Percentiles rank a stretch among this genome's conserved stretches.
These are phyloP conservation scores for Zanthoxylum bungeanum DNA, from an alignment of 345 rosid species.

Conservation along the genomic window DNA sequence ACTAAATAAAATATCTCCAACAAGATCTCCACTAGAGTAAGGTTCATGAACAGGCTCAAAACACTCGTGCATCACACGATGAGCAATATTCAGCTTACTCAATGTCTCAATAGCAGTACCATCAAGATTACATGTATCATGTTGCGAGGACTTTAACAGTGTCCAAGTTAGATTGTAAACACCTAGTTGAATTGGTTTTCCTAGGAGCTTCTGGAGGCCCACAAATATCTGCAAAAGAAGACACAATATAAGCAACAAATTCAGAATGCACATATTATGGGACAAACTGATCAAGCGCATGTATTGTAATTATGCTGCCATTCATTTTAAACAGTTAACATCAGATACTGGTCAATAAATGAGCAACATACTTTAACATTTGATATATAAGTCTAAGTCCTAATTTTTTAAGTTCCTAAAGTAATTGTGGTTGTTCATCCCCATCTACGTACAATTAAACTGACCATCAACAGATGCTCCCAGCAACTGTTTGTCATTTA, in stretches of 20 bases:
- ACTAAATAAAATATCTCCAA: constrained; percentile 68
- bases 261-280: not conserved
- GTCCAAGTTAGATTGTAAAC: constrained; percentile 67
- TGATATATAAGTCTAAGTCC: not conserved
- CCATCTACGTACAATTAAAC: not conserved
- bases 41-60: constrained; percentile 66
- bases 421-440: not conserved
- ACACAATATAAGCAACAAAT: constrained; percentile 13
- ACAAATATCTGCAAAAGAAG: constrained; percentile 49
- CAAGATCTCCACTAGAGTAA: constrained; percentile 51
- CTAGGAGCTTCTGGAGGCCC: constrained; percentile 57
- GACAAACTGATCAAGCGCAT: not conserved
- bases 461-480: not conserved
- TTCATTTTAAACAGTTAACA: not conserved
- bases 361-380: not conserved
- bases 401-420: not conserved
- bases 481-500: not conserved
- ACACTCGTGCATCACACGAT: constrained; percentile 83
- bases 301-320: not conserved
- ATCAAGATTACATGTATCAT: constrained; percentile 25
- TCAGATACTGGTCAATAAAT: not conserved
- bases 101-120: constrained; percentile 35
- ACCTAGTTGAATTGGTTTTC: constrained; percentile 58
- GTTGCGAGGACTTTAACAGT: constrained; percentile 38
- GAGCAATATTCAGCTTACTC: constrained; percentile 67